Evolutionary conservation across 2,329 filamentous ascomycete species (phyloP).

Genomic region (Monosporascus sp.): DNA sequence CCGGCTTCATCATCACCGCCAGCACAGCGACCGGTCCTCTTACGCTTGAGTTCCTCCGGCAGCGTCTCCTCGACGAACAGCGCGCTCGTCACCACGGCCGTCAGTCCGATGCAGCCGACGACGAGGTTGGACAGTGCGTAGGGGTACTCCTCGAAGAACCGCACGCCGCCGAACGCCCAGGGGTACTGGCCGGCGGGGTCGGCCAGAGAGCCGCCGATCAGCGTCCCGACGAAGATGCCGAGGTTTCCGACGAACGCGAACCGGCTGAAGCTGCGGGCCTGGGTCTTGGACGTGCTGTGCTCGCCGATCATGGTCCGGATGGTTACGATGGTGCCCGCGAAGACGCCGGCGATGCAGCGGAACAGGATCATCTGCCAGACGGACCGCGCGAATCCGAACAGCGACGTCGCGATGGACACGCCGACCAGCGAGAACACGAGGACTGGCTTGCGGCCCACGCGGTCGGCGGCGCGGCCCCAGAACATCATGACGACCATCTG

Average conservation of each 20-base stretch:
- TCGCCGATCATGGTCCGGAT: conserved; percentile 75
- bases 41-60: conserved; percentile 8
- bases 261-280: conserved; percentile 69
- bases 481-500: conserved; percentile 74
- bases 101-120: conserved; percentile 48
- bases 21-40: conserved; percentile 9
- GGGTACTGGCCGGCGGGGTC: conserved; percentile 63
- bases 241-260: conserved; percentile 73
- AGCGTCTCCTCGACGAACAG: conserved; percentile 63
- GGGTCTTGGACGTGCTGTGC: conserved; percentile 63
- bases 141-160: conserved; percentile 60
- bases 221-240: conserved; percentile 67
- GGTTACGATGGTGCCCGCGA: conserved; percentile 69
- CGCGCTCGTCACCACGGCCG: conserved; percentile 44
- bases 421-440: conserved; percentile 64
- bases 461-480: conserved; percentile 67
- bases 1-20: conserved; percentile 5
- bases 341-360: conserved; percentile 66
- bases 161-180: conserved; percentile 45
- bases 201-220: conserved; percentile 65
- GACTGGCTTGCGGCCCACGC: conserved; percentile 66
- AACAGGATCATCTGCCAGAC: conserved; percentile 73
- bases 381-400: conserved; percentile 64
- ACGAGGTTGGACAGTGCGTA: conserved; percentile 62
- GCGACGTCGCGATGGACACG: conserved; percentile 51